These are phyloP conservation scores for Gossypium anomalum DNA, from an alignment of 345 rosid genomes.

Conservation along the genomic window DNA sequence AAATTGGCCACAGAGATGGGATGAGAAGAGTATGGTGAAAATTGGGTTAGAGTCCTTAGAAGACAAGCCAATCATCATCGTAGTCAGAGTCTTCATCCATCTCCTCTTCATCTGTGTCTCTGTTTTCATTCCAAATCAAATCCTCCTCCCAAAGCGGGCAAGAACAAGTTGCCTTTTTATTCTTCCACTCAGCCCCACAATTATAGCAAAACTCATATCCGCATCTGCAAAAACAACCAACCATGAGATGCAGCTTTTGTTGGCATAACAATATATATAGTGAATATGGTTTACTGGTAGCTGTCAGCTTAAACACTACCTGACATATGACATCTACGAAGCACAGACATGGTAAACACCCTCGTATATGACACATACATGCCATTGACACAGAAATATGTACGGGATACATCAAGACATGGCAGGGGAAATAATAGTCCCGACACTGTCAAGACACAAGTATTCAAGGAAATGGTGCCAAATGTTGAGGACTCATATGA, in stretches of 20 bases:
- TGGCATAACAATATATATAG: background rate
- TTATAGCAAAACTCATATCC: conserved; percentile 59
- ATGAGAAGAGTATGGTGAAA: background rate
- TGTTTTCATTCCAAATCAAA: conserved; percentile 23
- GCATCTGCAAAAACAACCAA: background rate
- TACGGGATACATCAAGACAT: background rate
- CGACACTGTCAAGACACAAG: background rate
- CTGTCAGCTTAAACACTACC: background rate
- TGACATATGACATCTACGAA: background rate
- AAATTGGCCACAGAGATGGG: background rate
- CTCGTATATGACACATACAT: background rate
- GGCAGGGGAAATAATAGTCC: background rate
- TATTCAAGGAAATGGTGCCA: background rate
- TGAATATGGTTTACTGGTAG: background rate
- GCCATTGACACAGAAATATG: background rate
- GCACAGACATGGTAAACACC: background rate
- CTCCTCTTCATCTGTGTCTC: conserved; percentile 16
- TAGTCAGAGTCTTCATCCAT: conserved; percentile 14
- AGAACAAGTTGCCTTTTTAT: conserved; percentile 47
- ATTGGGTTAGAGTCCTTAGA: background rate
- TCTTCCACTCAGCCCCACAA: conserved; percentile 60
- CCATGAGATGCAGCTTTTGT: background rate
- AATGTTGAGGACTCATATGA: conserved; percentile 2
- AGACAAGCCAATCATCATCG: background rate
- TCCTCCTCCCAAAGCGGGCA: conserved; percentile 62